These are phyloP conservation scores for Ailanthus altissimus DNA, from an alignment of 345 rosid species.

Conservation along the genomic window DNA sequence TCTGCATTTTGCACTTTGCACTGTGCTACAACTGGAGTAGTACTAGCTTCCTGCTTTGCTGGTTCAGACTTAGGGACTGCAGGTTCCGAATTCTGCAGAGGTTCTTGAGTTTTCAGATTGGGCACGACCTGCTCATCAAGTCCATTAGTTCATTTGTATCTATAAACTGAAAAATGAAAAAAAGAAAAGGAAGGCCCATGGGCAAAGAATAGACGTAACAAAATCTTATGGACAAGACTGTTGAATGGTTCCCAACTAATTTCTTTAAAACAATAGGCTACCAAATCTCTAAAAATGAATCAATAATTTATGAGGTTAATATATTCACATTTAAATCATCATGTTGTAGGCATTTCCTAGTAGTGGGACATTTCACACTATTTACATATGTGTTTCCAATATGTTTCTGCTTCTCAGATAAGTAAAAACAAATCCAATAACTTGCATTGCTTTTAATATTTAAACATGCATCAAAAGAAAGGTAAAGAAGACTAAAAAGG, in stretches of 20 bases:
- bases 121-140: constrained; percentile 35
- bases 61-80: constrained; percentile 28
- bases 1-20: constrained; percentile 34
- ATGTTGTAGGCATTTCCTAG: not conserved
- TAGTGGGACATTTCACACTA: not conserved
- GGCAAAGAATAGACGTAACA: not conserved
- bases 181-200: not conserved
- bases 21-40: constrained; percentile 26
- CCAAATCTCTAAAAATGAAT: not conserved
- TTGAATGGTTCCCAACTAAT: not conserved
- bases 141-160: not conserved
- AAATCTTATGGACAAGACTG: not conserved
- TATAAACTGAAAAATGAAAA: not conserved
- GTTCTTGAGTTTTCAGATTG: constrained; percentile 31
- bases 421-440: not conserved
- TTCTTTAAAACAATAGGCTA: not conserved
- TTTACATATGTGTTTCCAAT: not conserved
- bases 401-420: not conserved
- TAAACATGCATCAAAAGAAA: not conserved
- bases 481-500: not conserved
- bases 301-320: not conserved
- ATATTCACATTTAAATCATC: not conserved
- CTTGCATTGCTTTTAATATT: constrained; percentile 1
- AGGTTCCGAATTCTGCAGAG: constrained; percentile 31
- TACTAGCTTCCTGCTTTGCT: constrained; percentile 31